These are phyloP conservation scores for Coemansia sp. DNA, from an alignment of 192 early-diverging fungal genomes.

Conservation along the genomic window DNA sequence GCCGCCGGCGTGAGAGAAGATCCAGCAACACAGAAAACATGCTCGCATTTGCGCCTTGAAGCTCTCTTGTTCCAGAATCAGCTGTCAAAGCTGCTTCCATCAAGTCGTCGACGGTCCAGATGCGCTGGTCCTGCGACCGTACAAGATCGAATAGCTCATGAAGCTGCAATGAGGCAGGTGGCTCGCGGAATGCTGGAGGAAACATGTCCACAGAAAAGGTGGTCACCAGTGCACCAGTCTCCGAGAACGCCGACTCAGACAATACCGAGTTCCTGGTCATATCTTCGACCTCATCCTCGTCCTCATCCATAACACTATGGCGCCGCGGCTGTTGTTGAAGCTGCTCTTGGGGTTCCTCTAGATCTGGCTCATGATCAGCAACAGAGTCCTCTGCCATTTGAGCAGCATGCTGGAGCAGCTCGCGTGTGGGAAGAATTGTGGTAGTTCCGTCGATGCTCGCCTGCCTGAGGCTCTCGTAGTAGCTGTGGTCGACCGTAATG, in stretches of 20 bases:
- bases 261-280: slow-evolving; percentile 10
- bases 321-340: too few relatives aligned
- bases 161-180: slow-evolving; percentile 31
- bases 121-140: slow-evolving; percentile 21
- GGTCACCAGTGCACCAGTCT: slow-evolving; percentile 3
- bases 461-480: slow-evolving; percentile 14
- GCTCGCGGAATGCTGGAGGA: slow-evolving; percentile 30
- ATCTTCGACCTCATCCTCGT: slow-evolving; percentile 4
- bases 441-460: slow-evolving; percentile 46
- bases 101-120: slow-evolving; percentile 40
- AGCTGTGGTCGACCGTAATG: slow-evolving; percentile 20
- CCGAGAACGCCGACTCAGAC: slow-evolving; percentile 3
- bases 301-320: slow-evolving; percentile 2
- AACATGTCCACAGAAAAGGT: slow-evolving; percentile 26
- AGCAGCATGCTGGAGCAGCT: slow-evolving; percentile 50
- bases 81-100: slow-evolving; percentile 1
- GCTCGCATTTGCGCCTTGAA: slow-evolving; percentile 14
- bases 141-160: slow-evolving; percentile 29
- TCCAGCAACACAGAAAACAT: slow-evolving; percentile 34
- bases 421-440: slow-evolving; percentile 46
- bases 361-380: not conserved
- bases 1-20: slow-evolving; percentile 30
- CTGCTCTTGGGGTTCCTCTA: not conserved
- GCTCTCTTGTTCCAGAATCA: not conserved
- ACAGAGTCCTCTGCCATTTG: slow-evolving; percentile 19